Evolutionary conservation across 208 protist species (phyloP).

Genomic region (Borovskyia barvae): DNA sequence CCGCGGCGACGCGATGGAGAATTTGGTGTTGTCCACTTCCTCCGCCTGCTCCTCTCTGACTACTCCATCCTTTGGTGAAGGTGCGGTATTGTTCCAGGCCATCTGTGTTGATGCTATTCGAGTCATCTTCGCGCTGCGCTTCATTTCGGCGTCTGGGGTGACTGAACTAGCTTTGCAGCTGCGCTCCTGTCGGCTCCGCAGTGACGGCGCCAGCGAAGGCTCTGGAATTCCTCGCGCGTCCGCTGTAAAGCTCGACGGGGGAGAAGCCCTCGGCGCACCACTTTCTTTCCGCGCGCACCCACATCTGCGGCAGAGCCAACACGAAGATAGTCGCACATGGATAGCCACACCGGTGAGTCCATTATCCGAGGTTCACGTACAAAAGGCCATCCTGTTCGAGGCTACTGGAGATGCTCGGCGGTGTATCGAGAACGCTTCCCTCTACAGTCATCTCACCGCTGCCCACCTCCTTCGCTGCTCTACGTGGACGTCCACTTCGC

Average conservation of each 20-base stretch:
- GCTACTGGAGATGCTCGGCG: constrained; percentile 10
- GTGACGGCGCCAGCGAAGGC: not conserved
- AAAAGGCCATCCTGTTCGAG: too few species aligned
- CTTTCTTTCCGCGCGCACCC: too few species aligned
- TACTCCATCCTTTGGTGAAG: too few species aligned
- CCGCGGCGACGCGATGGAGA: too few species aligned
- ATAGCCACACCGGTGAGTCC: too few species aligned
- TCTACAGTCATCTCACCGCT: constrained; percentile 26
- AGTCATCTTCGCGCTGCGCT: constrained; percentile 21
- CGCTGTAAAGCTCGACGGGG: not conserved
- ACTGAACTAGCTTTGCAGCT: constrained; percentile 1
- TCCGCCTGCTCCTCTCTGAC: too few species aligned
- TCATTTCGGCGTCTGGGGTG: constrained; percentile 1
- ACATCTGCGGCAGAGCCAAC: not conserved
- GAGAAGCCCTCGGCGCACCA: too few species aligned
- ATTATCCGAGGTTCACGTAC: too few species aligned
- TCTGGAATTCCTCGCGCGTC: not conserved
- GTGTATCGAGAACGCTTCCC: constrained; percentile 11
- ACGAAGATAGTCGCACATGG: not conserved
- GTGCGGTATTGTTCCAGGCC: constrained; percentile 9
- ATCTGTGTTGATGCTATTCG: constrained; percentile 19
- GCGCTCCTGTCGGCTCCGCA: constrained; percentile 5
- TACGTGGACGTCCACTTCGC: constrained; percentile 19
- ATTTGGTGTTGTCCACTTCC: too few species aligned
- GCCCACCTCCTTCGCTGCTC: constrained; percentile 39